These are phyloP conservation scores for Picochlorum sp. DNA, from an alignment of 139 green algal species.

Conservation along the genomic window DNA sequence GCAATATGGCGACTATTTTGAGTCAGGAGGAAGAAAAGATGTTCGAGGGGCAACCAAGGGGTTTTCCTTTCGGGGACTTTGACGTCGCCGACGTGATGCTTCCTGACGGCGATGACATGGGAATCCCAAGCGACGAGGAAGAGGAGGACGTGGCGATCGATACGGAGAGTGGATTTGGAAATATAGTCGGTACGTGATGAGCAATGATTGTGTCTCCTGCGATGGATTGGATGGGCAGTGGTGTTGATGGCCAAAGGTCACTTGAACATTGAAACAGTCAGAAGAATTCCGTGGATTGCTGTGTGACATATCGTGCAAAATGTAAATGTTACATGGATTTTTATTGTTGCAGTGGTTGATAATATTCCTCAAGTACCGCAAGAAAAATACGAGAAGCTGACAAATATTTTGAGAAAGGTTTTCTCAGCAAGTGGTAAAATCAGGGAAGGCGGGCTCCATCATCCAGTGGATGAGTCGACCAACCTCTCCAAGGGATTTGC, in stretches of 20 bases:
- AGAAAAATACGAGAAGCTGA: conserved; percentile 95
- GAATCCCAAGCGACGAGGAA: conserved; percentile 72
- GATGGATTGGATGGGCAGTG: no score
- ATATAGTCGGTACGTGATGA: conserved; percentile 83
- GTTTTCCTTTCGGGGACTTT: conserved; percentile 75
- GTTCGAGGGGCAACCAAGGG: conserved; percentile 47
- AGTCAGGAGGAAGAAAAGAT: conserved; percentile 8
- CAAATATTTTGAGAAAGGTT: conserved; percentile 78
- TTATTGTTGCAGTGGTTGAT: conserved; percentile 89
- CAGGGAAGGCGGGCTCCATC: conserved; percentile 70
- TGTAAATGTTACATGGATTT: no score
- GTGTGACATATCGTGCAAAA: no score
- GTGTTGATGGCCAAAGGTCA: no score
- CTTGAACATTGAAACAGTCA: no score
- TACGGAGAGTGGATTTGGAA: conserved; percentile 84
- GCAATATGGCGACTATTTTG: background rate
- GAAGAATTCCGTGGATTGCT: no score
- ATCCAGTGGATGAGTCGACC: conserved; percentile 68
- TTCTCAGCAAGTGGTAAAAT: conserved; percentile 76
- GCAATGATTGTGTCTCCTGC: no score
- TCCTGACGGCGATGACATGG: conserved; percentile 79
- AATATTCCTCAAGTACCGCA: conserved; percentile 76
- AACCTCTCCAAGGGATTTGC: conserved; percentile 80
- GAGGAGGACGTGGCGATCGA: conserved; percentile 71
- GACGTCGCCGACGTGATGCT: conserved; percentile 79